Evolutionary conservation across 257 asterid species (phyloP), one percentile per base, ranked within the genome.

Genomic region (Solanum chilense): DNA sequence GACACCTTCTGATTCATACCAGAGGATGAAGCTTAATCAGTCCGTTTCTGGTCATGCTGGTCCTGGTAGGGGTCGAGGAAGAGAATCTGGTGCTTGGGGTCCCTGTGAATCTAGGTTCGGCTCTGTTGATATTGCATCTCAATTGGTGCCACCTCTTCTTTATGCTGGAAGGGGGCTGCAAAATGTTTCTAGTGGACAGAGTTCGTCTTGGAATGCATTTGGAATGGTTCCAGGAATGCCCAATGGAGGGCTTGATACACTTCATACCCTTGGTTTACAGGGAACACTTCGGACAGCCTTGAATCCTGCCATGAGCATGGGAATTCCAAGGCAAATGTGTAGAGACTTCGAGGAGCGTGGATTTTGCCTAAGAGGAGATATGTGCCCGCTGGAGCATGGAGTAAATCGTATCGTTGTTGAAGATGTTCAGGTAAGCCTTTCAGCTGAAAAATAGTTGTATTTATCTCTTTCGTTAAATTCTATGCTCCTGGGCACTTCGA

Each of bases 261-360:
- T 97, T 88, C 97, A 93, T 83, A 90, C 96, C 85, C 93, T 97
- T 81, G 90, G 94, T 88, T 88, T 95, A 89, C 98, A 89, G 91
- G 99, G 99, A 85, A 90, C 94, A 39, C 83, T 93, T 60, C 90
- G 97, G 88, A 95, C 94, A 88, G 88, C 93, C 45, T 91, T 96
- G 87, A 90, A 85, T 91, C 95, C 97, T 42, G 91, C 97, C 42
- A 44, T 93, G 86, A 93, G 89, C 86, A 87, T 95, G 85, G 97
- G 97, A 87, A 92, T 97, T 81, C 94, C 98, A 18, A 91, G 95
- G 85, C 98, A 93, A 90, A 88, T 95, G 85, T 97, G 99, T 88
- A 93, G 98, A 92, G 99, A 97, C 92, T 97, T 97, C 87, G 99
- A 97, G 92, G 99, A 97, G 89, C 99, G 98, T 86, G 99, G 99